A percentile compares a stretch with the other conserved stretches of the same genome.
Evolutionary conservation across 139 green algal genomes (phyloP).

Genomic region (Zygnema cylindricum): DNA sequence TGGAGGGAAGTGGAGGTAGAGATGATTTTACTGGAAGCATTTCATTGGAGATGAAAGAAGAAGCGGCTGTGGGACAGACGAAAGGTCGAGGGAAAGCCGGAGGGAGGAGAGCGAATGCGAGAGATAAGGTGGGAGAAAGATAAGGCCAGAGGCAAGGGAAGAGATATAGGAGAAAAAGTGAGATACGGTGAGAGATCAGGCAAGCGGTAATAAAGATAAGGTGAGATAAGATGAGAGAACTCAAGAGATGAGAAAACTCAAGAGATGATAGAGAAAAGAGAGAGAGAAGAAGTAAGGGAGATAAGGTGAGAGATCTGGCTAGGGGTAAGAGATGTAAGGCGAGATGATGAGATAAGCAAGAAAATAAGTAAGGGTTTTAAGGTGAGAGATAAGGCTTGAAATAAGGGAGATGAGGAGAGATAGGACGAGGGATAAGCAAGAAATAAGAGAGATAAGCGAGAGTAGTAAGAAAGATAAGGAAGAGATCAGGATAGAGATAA

Average conservation of each 20-base stretch:
- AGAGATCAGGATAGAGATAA: not conserved
- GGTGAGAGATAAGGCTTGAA: not conserved
- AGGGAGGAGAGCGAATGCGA: not conserved
- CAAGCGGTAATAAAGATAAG: not conserved
- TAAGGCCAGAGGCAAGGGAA: not conserved
- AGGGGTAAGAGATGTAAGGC: too few relatives aligned
- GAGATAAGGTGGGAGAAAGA: not conserved
- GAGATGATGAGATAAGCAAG: too few relatives aligned
- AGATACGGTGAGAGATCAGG: not conserved
- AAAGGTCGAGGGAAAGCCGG: not conserved
- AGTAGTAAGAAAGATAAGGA: too few relatives aligned
- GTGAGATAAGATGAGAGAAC: not conserved
- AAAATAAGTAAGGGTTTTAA: too few relatives aligned
- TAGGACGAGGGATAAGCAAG: not conserved
- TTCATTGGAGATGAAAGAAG: not conserved
- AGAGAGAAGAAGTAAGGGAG: not conserved
- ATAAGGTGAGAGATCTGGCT: not conserved
- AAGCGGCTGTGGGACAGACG: not conserved
- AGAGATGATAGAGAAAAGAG: not conserved
- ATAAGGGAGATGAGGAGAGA: not conserved
- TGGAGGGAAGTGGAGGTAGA: not conserved
- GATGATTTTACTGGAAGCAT: not conserved
- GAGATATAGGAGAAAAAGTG: not conserved
- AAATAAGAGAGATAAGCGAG: too few relatives aligned
- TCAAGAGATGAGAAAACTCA: not conserved